Evolutionary conservation across 2,329 filamentous ascomycete genomes (phyloP), one percentile per base, ranked within the genome.

Genomic region (Delphinella strobiligena): DNA sequence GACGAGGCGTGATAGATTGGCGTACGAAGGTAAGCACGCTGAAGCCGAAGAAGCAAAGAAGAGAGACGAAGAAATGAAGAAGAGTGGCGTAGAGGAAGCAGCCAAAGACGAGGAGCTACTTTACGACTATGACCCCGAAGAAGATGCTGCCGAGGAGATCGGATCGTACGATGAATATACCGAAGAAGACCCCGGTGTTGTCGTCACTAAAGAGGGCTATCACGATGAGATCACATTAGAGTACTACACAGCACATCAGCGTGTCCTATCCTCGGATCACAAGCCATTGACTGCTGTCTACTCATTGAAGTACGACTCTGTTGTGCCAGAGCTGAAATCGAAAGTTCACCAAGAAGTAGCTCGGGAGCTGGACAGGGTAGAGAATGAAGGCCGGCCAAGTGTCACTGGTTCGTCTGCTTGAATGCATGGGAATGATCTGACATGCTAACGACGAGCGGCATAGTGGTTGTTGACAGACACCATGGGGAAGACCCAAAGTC

Each of bases 191-290:
- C 59, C 61, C 1, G 69, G 72, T 14, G 60, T 68, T 4, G 66
- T 74, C 1, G 53, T 68, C 3, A 77, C 75, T 0, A 76, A 74
- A 45, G 74, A 78, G 17, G 74, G 73, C 0, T 72, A 68, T 40
- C 61, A 70, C 19, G 72, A 76, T 41, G 62, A 67, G 34, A 65
- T 79, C 19, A 53, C 58, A 17, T 58, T 78, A n/a, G 67, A 76
- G 38, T 68, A 82, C 42, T 98, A 98, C 56, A 77, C 79, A 0
- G 89, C 88, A 0, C 85, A 96, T 53, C 91, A 96, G 58, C 74
- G 82, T 14, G 80, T 98, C 17, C 74, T 84, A 12, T 94, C 89
- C 1, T 96, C 89, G 0, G 91, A 98, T 51, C 91, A 98, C 61
- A 98, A 98, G 57, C 93, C 91, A 0, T 64, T 98, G 2, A 75